Percentiles rank a stretch among this genome's conserved stretches.
These are phyloP conservation scores for Aspergillus funiculosus DNA, from an alignment of 495 filamentous ascomycete species.

Conservation along the genomic window DNA sequence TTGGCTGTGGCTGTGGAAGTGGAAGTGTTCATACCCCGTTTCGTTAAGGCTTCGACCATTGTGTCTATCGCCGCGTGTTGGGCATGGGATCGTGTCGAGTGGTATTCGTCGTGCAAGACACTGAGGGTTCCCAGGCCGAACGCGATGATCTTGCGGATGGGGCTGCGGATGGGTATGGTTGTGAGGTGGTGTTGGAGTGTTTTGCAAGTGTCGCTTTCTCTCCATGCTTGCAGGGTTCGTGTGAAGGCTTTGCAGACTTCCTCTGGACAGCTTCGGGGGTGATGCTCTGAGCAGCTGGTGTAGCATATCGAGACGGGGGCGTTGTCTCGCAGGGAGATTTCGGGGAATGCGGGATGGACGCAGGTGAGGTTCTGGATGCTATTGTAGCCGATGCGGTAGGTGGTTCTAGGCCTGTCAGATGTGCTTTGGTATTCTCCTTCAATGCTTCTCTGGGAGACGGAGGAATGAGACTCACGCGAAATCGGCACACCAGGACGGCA, in stretches of 20 bases:
- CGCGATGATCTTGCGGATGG: conserved; percentile 19
- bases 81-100: conserved; percentile 13
- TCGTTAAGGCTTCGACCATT: conserved; percentile 9
- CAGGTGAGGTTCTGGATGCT: conserved; percentile 19
- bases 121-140: conserved; percentile 19
- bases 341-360: conserved; percentile 16
- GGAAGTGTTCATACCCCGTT: conserved; percentile 6
- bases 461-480: conserved; percentile 12
- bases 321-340: conserved; percentile 14
- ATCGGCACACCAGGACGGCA: conserved; percentile 17
- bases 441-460: not conserved
- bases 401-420: conserved; percentile 15
- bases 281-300: conserved; percentile 5
- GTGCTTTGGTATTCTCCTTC: not conserved
- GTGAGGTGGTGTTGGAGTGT: conserved; percentile 9
- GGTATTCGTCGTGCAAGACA: conserved; percentile 5
- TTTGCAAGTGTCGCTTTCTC: conserved; percentile 9
- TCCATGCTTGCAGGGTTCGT: conserved; percentile 8
- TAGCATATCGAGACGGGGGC: conserved; percentile 21
- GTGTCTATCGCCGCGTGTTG: conserved; percentile 23
- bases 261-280: not conserved
- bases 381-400: conserved; percentile 22
- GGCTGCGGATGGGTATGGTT: not conserved
- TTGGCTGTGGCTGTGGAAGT: no score
- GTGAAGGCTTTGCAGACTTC: conserved; percentile 6